Evolutionary conservation across 1,284 basidiomycete species (phyloP).

Genomic region (Trichosporon sp.): DNA sequence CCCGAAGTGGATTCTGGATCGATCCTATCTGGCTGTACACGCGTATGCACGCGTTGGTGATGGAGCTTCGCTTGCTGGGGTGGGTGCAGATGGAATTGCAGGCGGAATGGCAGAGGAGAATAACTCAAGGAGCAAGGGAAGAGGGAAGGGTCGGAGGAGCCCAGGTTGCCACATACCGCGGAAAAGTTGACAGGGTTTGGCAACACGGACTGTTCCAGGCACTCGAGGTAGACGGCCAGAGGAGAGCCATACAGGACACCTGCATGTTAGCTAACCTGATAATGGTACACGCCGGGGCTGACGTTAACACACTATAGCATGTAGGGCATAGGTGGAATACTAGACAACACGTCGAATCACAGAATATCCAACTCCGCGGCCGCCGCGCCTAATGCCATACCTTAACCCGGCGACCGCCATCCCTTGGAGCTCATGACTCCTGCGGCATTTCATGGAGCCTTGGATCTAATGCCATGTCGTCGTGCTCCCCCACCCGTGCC

Average conservation of each 20-base stretch:
- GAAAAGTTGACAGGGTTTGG: neutral
- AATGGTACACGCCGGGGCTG: neutral
- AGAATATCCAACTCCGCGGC: neutral
- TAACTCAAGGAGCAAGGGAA: neutral
- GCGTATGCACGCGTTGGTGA: neutral
- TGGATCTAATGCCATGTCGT: neutral
- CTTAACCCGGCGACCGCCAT: neutral
- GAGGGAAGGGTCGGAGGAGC: neutral
- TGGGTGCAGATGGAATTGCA: too few relatives aligned
- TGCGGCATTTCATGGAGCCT: neutral
- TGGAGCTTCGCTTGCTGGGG: too few relatives aligned
- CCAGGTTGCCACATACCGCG: neutral
- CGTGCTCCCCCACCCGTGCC: neutral
- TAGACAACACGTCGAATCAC: neutral
- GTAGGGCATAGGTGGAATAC: too few relatives aligned
- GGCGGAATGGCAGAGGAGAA: neutral
- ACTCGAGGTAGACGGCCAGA: neutral
- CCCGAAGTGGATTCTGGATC: too few relatives aligned
- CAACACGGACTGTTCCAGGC: neutral
- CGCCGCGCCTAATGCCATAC: neutral
- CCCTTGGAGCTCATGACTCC: neutral
- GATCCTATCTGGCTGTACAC: neutral
- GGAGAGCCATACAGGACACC: neutral
- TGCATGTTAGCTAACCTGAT: neutral
- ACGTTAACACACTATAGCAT: neutral